Conservation (phyloP, 2,329 filamentous ascomycete genomes). For the Thermomyces lanuginosus region DNA sequence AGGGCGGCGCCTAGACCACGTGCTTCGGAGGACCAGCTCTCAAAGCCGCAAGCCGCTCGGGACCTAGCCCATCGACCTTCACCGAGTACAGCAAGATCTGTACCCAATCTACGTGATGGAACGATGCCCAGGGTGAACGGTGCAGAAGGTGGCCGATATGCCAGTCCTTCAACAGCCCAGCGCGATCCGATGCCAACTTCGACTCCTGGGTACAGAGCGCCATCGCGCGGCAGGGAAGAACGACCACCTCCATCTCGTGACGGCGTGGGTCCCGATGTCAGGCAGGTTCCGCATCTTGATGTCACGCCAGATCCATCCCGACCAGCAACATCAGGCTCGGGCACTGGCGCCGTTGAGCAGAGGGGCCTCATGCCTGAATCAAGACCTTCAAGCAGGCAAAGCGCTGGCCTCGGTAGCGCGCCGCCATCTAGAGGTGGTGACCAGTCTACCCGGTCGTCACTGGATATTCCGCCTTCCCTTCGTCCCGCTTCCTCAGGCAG, state of each 20-base stretch:
- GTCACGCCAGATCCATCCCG: slow-evolving; percentile 13
- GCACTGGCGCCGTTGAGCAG: slow-evolving; percentile 2
- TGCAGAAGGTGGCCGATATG: no score
- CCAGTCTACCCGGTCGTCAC: slow-evolving; percentile 8
- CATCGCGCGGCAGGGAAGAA: slow-evolving; percentile 9
- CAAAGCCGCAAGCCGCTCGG: slow-evolving; percentile 22
- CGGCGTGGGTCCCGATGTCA: slow-evolving; percentile 10
- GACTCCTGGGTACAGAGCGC: no score
- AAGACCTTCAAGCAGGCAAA: slow-evolving; percentile 10
- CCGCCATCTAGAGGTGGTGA: slow-evolving; percentile 18
- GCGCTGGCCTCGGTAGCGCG: no score
- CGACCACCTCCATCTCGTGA: slow-evolving; percentile 15
- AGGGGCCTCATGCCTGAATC: slow-evolving; percentile 13
- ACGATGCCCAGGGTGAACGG: no score
- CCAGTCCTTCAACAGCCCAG: not conserved
- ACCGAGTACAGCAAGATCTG: no score
- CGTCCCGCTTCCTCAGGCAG: slow-evolving; percentile 10
- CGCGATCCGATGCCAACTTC: no score
- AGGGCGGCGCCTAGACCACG: slow-evolving; percentile 15
- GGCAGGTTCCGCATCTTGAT: slow-evolving; percentile 8
- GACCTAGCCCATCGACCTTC: slow-evolving; percentile 25
- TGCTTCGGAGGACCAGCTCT: slow-evolving; percentile 20
- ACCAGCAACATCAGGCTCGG: slow-evolving; percentile 16
- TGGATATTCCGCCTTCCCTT: slow-evolving; percentile 11
- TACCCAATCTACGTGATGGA: no score